These are phyloP conservation scores for Malus sieversii DNA, from an alignment of 306 rosid species.

Conservation along the genomic window DNA sequence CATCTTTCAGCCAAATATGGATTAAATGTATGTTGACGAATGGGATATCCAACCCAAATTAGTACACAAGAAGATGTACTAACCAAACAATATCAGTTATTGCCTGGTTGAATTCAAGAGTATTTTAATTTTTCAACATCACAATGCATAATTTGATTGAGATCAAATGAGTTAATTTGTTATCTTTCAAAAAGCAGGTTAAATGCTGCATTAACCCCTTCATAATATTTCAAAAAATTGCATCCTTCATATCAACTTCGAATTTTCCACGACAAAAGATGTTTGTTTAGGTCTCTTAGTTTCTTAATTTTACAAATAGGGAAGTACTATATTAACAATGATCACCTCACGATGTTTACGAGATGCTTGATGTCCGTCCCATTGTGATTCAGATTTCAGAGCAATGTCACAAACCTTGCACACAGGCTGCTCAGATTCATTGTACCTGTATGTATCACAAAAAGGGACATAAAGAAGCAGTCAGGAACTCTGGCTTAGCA, in stretches of 20 bases:
- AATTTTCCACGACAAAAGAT: neutral
- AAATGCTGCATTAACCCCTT: neutral
- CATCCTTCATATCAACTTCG: neutral
- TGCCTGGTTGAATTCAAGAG: neutral
- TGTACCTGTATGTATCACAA: conserved; percentile 46
- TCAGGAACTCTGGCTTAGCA: conserved; percentile 15
- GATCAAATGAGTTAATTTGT: neutral
- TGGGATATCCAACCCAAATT: neutral
- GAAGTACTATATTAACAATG: neutral
- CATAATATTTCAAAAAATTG: neutral
- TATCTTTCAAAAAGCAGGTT: neutral
- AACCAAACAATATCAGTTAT: neutral
- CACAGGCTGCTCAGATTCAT: conserved; percentile 72
- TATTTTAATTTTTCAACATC: neutral
- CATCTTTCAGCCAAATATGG: neutral
- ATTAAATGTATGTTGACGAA: neutral
- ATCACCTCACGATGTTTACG: conserved; percentile 87
- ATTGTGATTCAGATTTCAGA: conserved; percentile 59
- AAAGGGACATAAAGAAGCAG: neutral
- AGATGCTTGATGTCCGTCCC: conserved; percentile 86
- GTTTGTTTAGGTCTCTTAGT: neutral
- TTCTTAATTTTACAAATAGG: neutral
- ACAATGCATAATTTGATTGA: neutral
- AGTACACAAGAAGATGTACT: neutral
- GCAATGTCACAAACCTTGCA: conserved; percentile 76